Conservation (phyloP, 108 stramenopile genomes). For the Thalassiosira profunda region DNA sequence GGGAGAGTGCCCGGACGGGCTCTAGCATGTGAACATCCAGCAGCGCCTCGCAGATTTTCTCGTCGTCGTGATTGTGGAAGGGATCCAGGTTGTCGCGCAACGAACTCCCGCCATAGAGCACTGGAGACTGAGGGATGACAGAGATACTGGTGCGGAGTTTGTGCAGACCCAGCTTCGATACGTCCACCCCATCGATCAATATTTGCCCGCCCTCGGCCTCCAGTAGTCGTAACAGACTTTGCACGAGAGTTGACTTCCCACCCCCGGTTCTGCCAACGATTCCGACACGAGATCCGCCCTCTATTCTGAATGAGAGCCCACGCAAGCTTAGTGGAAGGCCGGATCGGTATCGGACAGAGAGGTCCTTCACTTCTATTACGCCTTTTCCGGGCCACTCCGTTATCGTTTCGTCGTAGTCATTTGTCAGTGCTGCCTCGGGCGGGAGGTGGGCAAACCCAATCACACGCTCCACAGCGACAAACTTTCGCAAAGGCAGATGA, state of each 20-base stretch:
- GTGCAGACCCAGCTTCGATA: conserved; percentile 81
- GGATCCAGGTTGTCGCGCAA: conserved; percentile 97
- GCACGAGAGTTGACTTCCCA: conserved; percentile 78
- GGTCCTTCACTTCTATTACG: conserved; percentile 57
- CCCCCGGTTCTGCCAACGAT: conserved; percentile 79
- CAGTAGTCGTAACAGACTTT: conserved; percentile 78
- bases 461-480: conserved; percentile 90
- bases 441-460: conserved; percentile 69
- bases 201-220: conserved; percentile 86
- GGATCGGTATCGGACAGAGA: conserved; percentile 83
- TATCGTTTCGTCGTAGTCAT: conserved; percentile 53
- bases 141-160: conserved; percentile 83
- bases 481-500: too few species aligned
- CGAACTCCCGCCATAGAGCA: conserved; percentile 91
- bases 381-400: conserved; percentile 81
- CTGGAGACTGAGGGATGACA: conserved; percentile 96
- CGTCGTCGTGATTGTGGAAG: conserved; percentile 59
- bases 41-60: conserved; percentile 59
- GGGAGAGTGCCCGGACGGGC: conserved; percentile 63
- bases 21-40: conserved; percentile 76
- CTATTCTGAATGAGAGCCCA: conserved; percentile 65
- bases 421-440: conserved; percentile 69
- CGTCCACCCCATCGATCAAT: conserved; percentile 89
- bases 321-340: conserved; percentile 75
- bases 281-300: conserved; percentile 74